Evolutionary conservation across 768 basidiomycete species (phyloP).

Genomic region (Exidia glandulosa): DNA sequence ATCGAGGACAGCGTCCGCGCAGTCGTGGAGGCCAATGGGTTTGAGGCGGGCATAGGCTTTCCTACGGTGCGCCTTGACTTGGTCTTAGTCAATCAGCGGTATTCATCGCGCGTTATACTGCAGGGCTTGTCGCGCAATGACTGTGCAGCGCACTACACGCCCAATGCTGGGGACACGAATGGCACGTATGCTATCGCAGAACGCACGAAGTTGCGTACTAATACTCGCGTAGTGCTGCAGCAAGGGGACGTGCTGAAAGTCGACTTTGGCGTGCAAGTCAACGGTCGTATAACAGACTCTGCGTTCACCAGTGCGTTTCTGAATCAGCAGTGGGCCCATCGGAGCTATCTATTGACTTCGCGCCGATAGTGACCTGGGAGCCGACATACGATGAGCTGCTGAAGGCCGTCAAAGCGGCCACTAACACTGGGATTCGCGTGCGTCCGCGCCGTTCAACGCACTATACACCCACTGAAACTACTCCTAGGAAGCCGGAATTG

Average conservation of each 20-base stretch:
- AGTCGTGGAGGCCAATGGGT: constrained; percentile 81
- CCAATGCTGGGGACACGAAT: constrained; percentile 82
- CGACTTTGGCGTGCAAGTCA: constrained; percentile 94
- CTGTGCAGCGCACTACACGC: constrained; percentile 93
- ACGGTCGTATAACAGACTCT: constrained; percentile 90
- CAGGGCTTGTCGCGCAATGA: constrained; percentile 40
- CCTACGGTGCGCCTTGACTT: constrained; percentile 81
- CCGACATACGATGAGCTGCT: constrained; percentile 83
- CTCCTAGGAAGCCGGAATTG: constrained; percentile 99
- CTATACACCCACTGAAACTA: neutral
- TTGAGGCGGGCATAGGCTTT: constrained; percentile 85
- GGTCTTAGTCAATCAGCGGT: neutral
- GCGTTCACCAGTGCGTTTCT: constrained; percentile 65
- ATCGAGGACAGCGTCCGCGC: constrained; percentile 90
- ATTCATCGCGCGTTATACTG: neutral
- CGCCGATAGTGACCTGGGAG: constrained; percentile 39
- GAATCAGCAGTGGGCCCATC: constrained; percentile 20
- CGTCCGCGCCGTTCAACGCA: neutral
- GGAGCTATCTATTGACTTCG: neutral
- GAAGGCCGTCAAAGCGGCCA: constrained; percentile 88
- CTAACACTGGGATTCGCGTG: constrained; percentile 83
- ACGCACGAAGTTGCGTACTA: constrained; percentile 1
- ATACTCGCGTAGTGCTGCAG: constrained; percentile 49
- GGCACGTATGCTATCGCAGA: constrained; percentile 34
- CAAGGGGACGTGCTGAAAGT: constrained; percentile 88